Base-by-base conservation (phyloP, 805 yeast genomes). In the Huiozyma naganishii region DNA sequence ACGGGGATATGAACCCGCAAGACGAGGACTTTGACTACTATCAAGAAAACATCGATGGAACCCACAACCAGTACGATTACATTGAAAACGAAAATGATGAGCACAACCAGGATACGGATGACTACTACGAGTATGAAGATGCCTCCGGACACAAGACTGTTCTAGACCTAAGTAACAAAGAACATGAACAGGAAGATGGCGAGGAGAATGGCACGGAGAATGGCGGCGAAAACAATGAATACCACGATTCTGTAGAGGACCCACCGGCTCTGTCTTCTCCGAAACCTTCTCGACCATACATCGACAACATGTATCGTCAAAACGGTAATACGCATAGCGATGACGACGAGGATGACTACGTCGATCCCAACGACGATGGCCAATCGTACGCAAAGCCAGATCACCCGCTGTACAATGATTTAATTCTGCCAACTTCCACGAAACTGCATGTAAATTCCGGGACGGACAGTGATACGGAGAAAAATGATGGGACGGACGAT, bases 321-420 rank as follows among this genome's bases (percentile, higher is more conserved):
- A 76, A 58, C 69, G 72, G 29, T 65, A 71, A 35, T 76, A 79
- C 52, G 82, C 23, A 17, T 4, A 17, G 23, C 23, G 33, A 11
- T 11, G 33, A 30, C 38, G 69, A 68, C 36, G 74, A 73, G 28
- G 83, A 82, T 46, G 88, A 80, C 47, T 81, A 83, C 53, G 77
- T 76, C 52, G 89, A 83, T 56, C 89, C 90, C 1, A 81, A 83
- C 54, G 90, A 83, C 58, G 90, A 83, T 54, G 90, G 90, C 0
- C 77, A 76, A 55, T 79, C 85, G 1, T 83, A 83, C 59, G 76
- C 77, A 43, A 80, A 76, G 57, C 69, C 72, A 27, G 65, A 71
- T 36, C 76, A 79, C 52, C 81, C 85, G 6, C 85, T 81, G 44
- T 82, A 82, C 49, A 59, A 53, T 40, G 64, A 52, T 50, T 55